Conservation (phyloP, 169 alveolate genomes). For the Cryptosporidium tyzzeri region DNA sequence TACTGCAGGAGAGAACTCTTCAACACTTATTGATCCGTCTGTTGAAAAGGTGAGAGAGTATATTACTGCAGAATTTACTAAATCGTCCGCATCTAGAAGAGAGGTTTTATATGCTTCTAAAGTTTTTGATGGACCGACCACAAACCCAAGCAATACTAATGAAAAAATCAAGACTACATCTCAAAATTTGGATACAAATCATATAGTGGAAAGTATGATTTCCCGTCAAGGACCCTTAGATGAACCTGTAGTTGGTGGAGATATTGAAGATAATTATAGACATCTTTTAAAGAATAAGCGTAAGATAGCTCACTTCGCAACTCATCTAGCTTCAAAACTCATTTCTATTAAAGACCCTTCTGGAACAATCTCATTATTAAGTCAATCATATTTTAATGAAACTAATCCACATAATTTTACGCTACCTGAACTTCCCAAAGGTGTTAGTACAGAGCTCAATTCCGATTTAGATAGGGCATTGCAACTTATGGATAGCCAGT, state of each 20-base stretch:
- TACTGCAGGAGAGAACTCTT: slow-evolving; percentile 66
- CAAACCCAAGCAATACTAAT: neutral
- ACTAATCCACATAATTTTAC: slow-evolving; percentile 22
- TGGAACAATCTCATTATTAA: slow-evolving; percentile 28
- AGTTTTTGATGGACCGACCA: slow-evolving; percentile 3
- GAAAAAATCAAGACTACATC: neutral
- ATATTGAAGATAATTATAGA: slow-evolving; percentile 35
- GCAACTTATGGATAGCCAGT: slow-evolving; percentile 47
- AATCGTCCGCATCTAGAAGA: slow-evolving; percentile 68
- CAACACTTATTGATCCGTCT: slow-evolving; percentile 60
- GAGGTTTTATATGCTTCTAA: slow-evolving; percentile 65
- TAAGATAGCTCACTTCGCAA: slow-evolving; percentile 57
- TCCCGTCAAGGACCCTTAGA: slow-evolving; percentile 15
- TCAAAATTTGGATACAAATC: slow-evolving; percentile 9
- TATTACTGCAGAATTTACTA: slow-evolving; percentile 74
- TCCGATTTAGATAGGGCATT: slow-evolving; percentile 44
- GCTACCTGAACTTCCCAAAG: slow-evolving; percentile 52
- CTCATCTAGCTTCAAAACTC: slow-evolving; percentile 31
- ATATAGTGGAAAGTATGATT: slow-evolving; percentile 34
- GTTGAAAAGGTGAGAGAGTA: slow-evolving; percentile 69
- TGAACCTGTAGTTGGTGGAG: slow-evolving; percentile 21
- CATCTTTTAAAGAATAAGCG: slow-evolving; percentile 57
- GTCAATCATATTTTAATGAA: slow-evolving; percentile 19
- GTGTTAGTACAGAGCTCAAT: slow-evolving; percentile 19
- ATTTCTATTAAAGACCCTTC: slow-evolving; percentile 45